Conservation (phyloP, 2,329 filamentous ascomycete genomes). For the Torrubiellomyces zombiae region DNA sequence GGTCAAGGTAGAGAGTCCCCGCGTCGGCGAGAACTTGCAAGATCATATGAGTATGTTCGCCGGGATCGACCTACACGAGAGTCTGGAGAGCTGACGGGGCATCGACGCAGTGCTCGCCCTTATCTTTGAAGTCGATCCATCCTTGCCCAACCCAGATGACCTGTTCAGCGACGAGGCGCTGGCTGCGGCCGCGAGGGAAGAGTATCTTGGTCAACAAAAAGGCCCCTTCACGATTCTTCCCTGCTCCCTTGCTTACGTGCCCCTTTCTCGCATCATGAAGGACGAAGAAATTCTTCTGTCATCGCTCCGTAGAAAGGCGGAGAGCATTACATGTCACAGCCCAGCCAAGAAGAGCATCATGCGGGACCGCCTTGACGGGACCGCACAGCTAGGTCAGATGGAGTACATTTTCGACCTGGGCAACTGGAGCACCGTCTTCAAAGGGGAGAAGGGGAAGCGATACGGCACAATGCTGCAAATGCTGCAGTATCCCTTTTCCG, state of each 20-base stretch:
- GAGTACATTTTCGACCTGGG: conserved; percentile 32
- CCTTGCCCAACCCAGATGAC: conserved; percentile 22
- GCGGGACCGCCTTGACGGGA: conserved; percentile 14
- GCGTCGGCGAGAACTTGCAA: conserved; percentile 31
- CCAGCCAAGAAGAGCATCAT: conserved; percentile 13
- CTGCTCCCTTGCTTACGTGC: conserved; percentile 24
- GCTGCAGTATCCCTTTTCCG: conserved; percentile 33
- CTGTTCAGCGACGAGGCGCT: conserved; percentile 13
- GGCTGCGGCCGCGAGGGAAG: conserved; percentile 15
- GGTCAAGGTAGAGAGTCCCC: conserved; percentile 21
- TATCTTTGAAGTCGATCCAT: conserved; percentile 27
- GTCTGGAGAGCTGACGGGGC: conserved; percentile 1
- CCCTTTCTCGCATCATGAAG: conserved; percentile 18
- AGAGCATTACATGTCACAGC: conserved; percentile 6
- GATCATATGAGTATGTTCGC: conserved; percentile 23
- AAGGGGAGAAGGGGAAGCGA: conserved; percentile 18
- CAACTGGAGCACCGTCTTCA: conserved; percentile 25
- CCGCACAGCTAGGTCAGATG: conserved; percentile 22
- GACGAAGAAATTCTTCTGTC: conserved; percentile 9
- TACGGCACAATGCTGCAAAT: conserved; percentile 32
- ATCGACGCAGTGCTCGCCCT: conserved; percentile 20
- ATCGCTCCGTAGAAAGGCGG: conserved; percentile 7
- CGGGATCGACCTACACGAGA: no score
- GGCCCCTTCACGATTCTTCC: conserved; percentile 24
- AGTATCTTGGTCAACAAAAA: conserved; percentile 11